Base-by-base conservation (phyloP, 2,329 filamentous ascomycete genomes). In the Paraphaeosphaeria minitans region DNA sequence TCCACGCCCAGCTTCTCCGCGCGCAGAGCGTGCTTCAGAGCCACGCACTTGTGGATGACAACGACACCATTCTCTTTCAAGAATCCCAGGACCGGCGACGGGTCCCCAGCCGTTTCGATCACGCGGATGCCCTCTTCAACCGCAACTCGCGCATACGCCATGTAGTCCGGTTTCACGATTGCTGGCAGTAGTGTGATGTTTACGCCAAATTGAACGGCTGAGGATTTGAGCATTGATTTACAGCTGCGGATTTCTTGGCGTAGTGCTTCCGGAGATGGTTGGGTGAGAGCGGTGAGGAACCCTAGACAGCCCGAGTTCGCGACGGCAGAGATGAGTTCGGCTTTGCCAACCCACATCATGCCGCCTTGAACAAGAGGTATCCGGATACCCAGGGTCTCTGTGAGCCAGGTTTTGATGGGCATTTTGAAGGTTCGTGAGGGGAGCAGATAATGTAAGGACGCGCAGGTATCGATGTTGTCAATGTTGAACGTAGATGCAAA, bases 301-400 rank as follows among this genome's bases (percentile, higher is more conserved):
- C 82, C 82, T 13, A 84, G 75, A 45, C 81, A 81, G 52, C 82
- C 82, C 31, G 82, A 81, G 58, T 84, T 84, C 59, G 81, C 82
- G 61, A 83, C 82, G n/a, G 82, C 82, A 41, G 79, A 75, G 50
- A 81, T 82, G 59, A 84, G 77, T 65, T 83, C 82, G 45, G 82
- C 82, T 56, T 81, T 82, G 64, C 82, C 82, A 51, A 84, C 82
- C 82, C 82, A 84, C 80, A 84, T 82, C 82, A 84, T 84, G 42
- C 67, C 69, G 52, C 69, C 69, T 59, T 71, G 69, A 8, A 71
- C 69, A 12, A 71, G 48, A 21, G 69, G 69, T 21, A 69, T 53
- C 9, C 64, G 65, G 37, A 70, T 63, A 16, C 66, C 66, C 12
- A 70, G 56, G 3, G 55, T 66, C 29, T 68, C 63, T 9, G 66